Evolutionary conservation across 352 stramenopile genomes (phyloP).

Genomic region (Phytophthora crassamura): DNA sequence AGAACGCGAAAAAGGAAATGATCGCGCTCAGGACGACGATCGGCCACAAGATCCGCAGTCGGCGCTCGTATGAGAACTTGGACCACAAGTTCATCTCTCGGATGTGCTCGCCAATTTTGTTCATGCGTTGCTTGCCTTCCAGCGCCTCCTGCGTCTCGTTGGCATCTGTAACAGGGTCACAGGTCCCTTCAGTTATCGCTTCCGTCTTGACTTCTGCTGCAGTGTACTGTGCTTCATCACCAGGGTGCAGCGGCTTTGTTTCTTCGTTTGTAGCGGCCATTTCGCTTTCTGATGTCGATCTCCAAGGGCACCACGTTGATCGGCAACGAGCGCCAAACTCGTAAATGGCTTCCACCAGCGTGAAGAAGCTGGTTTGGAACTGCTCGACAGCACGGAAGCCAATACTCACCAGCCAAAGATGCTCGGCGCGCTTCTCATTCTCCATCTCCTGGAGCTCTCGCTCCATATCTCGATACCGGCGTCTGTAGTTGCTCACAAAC

Average conservation of each 20-base stretch:
- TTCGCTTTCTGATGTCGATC: constrained; percentile 6
- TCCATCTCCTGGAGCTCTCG: constrained; percentile 75
- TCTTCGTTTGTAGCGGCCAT: constrained; percentile 30
- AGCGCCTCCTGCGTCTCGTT: constrained; percentile 72
- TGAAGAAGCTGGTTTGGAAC: constrained; percentile 71
- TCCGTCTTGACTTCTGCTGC: constrained; percentile 2
- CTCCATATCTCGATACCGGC: constrained; percentile 77
- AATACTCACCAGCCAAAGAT: constrained; percentile 86
- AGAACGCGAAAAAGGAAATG: constrained; percentile 84
- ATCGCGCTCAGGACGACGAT: constrained; percentile 81
- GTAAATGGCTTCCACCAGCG: constrained; percentile 47
- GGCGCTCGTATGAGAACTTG: constrained; percentile 76
- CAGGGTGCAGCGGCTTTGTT: constrained; percentile 29
- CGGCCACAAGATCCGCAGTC: constrained; percentile 69
- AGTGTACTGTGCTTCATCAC: constrained; percentile 17
- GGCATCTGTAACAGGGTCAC: constrained; percentile 43
- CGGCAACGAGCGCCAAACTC: constrained; percentile 29
- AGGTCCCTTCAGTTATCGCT: constrained; percentile 14
- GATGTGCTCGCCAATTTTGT: constrained; percentile 56
- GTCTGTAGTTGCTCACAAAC: constrained; percentile 89
- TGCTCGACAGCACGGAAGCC: constrained; percentile 83
- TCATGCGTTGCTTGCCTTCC: constrained; percentile 58
- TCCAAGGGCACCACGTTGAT: constrained; percentile 17
- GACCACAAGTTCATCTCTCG: constrained; percentile 76
- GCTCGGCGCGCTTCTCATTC: constrained; percentile 82